A percentile compares a stretch with the other conserved stretches of the same genome.
Conservation (phyloP, 23 red algal genomes). For the Gracilaria caudata region DNA sequence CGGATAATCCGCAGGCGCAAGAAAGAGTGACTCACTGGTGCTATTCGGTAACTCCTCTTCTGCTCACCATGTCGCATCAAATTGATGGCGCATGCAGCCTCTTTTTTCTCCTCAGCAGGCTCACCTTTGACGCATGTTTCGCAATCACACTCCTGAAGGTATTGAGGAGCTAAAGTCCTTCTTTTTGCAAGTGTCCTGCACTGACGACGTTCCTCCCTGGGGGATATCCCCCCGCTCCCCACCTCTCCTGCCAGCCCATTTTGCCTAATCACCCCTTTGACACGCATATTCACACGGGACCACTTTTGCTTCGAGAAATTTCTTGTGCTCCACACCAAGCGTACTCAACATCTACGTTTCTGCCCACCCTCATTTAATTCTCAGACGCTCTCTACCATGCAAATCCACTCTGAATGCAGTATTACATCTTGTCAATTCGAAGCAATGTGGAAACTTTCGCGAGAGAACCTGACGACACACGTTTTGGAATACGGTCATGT, state of each 20-base stretch:
- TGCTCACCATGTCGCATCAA: background rate
- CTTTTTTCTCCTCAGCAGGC: background rate
- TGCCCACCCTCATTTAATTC: no score
- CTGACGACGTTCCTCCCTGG: background rate
- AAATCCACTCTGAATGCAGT: no score
- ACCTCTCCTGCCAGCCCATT: background rate
- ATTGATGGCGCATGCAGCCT: background rate
- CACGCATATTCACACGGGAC: no score
- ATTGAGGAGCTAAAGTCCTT: background rate
- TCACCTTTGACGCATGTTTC: background rate
- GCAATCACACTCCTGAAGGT: background rate
- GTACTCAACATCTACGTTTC: no score
- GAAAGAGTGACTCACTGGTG: background rate
- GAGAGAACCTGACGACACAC: background rate
- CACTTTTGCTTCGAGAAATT: no score
- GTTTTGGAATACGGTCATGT: background rate
- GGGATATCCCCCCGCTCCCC: background rate
- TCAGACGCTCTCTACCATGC: no score
- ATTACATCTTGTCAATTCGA: background rate
- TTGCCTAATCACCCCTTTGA: no score
- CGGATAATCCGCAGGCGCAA: background rate
- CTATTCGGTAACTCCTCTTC: background rate
- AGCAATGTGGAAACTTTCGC: background rate
- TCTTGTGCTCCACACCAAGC: no score
- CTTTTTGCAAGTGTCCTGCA: conserved; percentile 16